Base-by-base conservation (phyloP, 176 grass and related monocot genomes). In the Panicum miliaceum region DNA sequence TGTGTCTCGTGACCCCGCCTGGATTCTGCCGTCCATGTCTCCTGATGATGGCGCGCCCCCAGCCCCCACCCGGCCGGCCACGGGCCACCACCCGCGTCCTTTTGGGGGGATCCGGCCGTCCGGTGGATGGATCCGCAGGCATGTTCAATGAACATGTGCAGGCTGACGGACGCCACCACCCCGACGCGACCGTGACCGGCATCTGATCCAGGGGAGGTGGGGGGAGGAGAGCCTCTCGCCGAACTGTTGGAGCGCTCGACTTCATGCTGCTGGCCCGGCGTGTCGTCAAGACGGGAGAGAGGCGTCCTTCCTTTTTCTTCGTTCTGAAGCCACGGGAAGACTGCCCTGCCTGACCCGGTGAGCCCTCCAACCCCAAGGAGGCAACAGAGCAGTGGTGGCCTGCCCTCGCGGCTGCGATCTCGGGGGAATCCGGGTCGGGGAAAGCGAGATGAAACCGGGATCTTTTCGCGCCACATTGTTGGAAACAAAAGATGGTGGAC, bases 81-180 rank as follows among this genome's bases (percentile, higher is more conserved):
- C 61, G 61, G 61, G 27, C 61, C 27, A 64, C 62, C 12, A 32
- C 60, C 29, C 29, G 29, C 29, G 29, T 8, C 60, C 61, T 0
- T 6, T 18, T 13, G 23, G 10, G 43, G 43, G 10, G 26, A 5
- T 32, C 27, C 4, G 13, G 12, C 5, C 7, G 13, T 32, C 27
- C 4, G 13, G 12, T 2, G 15, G 13, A 7, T 35, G 62, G 62
- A 64, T 35, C 62, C 29, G 65, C 37, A 71, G 42, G 68, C 42
- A 47, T 4, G 50, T 58, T 70, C 81, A 64, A 51, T 38, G 81
- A 48, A 73, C 56, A 18, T 13, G 81, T 51, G 69, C 81, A 16
- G n/a, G 20, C 25, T 61, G 19, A 23, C 68, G 10, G 3, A 40
- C 26, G 26, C 8, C 23, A 29, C 70, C 13, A 54, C 25, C 19